Evolutionary conservation across 345 rosid genomes (phyloP), one percentile per base, ranked within the genome.

Genomic region (Mangifera indica): DNA sequence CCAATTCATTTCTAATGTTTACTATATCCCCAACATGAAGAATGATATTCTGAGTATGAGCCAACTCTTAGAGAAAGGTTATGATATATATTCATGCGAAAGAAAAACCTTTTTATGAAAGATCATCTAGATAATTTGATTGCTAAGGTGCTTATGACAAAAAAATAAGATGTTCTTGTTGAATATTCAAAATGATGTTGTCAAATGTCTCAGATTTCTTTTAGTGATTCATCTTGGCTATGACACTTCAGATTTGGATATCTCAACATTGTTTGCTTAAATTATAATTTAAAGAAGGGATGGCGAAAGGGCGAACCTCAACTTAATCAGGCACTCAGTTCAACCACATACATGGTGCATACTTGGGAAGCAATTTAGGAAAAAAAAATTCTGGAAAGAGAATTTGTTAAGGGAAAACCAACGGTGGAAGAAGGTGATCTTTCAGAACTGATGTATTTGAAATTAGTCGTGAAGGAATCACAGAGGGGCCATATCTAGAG

Each of bases 401-500:
- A 49, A 42, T 66, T 66, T 12, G 72, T 22, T 20, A 64, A 66
- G 22, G 81, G 80, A 14, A 83, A 69, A 60, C 18, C 8, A 0
- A 67, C 4, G 17, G 77, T 81, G 0, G 77, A 79, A 51, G 85
- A 87, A 72, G 63, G 18, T 8, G 82, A 84, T 58, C 71, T 87
- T 49, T 64, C 62, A 2, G 32, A 66, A 49, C 71, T 84, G 7
- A 10, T 12, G 10, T 82, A 82, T 76, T 63, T 87, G 2, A 77
- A 78, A 26, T 58, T 74, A 0, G 72, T 75, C 15, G 15, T 79
- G n/a, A 84, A 81, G 48, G 85, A 81, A 51, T 53, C 71, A 13
- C 18, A 83, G 1, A 74, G 87, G n/a, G n/a, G n/a, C n/a, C n/a
- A n/a, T n/a, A n/a, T n/a, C 87, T 10, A 52, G 85, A 76, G 84